phyloP scores from a whole-genome alignment of 2,329 filamentous ascomycete species.

The Cercospora zeina region DNA sequence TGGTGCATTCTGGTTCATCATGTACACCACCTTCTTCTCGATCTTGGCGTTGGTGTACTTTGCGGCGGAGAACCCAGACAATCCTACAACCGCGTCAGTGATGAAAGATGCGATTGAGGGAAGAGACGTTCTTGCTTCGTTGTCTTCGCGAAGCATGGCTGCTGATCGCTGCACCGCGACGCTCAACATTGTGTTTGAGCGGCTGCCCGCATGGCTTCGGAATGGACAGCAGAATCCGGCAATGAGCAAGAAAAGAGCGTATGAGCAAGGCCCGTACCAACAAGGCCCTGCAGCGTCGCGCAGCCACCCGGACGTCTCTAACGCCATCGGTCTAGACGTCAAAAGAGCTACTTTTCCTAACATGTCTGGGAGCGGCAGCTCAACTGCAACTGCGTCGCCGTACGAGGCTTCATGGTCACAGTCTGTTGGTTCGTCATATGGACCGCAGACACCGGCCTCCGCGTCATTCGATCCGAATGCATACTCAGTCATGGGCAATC shows the following conservation, averaged over 20 bases:
- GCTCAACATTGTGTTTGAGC: conserved; percentile 77
- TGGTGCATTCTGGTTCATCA: conserved; percentile 82
- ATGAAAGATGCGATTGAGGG: conserved; percentile 82
- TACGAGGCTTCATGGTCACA: conserved; percentile 31
- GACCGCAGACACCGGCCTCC: conserved; percentile 33
- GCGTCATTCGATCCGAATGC: conserved; percentile 29
- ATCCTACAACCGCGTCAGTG: conserved; percentile 72
- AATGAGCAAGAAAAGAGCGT: conserved; percentile 53
- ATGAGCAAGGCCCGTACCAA: conserved; percentile 28
- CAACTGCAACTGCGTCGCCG: conserved; percentile 21
- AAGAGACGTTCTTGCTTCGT: conserved; percentile 73
- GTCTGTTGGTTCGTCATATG: conserved; percentile 31
- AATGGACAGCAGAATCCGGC: conserved; percentile 47
- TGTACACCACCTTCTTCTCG: conserved; percentile 81
- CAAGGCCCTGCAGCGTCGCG: conserved; percentile 26
- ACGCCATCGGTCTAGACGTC: conserved; percentile 14
- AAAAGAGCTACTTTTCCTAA: conserved; percentile 36
- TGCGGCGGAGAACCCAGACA: conserved; percentile 76
- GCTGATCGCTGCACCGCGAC: conserved; percentile 81
- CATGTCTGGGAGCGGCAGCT: conserved; percentile 19
- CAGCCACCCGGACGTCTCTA: conserved; percentile 36
- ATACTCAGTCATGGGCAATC: conserved; percentile 21
- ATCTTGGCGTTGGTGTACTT: conserved; percentile 79
- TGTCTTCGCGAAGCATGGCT: conserved; percentile 82
- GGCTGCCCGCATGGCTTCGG: conserved; percentile 64